A percentile compares a stretch with the other conserved stretches of the same genome.
phyloP scores from a whole-genome alignment of 148 eudicot species.

The Rhododendron griersonianum region DNA sequence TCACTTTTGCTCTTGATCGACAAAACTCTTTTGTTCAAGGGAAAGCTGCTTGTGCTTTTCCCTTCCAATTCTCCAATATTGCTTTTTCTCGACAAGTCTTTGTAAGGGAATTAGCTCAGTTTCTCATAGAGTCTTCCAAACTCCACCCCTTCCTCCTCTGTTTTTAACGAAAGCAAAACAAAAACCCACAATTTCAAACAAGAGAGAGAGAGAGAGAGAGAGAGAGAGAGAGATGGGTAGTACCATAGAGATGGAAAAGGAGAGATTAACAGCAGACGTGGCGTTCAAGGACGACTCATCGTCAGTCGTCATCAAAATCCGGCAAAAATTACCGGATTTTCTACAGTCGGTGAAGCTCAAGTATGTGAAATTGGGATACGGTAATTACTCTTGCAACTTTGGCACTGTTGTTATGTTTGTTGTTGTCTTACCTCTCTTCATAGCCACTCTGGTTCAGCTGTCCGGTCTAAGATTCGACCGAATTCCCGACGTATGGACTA shows the following conservation, averaged over 20 bases:
- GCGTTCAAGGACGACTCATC: constrained; percentile 64
- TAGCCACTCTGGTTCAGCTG: constrained; percentile 33
- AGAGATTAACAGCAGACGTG: constrained; percentile 74
- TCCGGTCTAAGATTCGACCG: constrained; percentile 37
- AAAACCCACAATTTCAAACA: not conserved
- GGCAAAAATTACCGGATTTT: constrained; percentile 59
- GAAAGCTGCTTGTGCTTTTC: not conserved
- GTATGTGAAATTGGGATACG: constrained; percentile 66
- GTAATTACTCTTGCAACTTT: constrained; percentile 38
- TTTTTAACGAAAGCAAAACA: not conserved
- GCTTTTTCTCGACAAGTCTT: not conserved
- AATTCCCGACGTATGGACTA: constrained; percentile 37
- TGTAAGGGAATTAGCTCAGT: constrained; percentile 16
- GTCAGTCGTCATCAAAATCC: constrained; percentile 63
- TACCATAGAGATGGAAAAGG: constrained; percentile 56
- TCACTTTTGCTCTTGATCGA: not conserved
- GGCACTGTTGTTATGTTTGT: constrained; percentile 37
- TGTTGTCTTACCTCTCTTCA: constrained; percentile 33
- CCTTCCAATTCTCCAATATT: not conserved
- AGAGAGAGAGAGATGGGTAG: constrained; percentile 22
- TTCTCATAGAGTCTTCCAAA: constrained; percentile 17
- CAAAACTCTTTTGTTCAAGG: not conserved
- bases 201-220: not conserved
- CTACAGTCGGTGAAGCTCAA: constrained; percentile 70
- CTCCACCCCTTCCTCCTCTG: not conserved